Base-by-base conservation (phyloP, 1,284 basidiomycete genomes). In the Rhodotorula sp. region DNA sequence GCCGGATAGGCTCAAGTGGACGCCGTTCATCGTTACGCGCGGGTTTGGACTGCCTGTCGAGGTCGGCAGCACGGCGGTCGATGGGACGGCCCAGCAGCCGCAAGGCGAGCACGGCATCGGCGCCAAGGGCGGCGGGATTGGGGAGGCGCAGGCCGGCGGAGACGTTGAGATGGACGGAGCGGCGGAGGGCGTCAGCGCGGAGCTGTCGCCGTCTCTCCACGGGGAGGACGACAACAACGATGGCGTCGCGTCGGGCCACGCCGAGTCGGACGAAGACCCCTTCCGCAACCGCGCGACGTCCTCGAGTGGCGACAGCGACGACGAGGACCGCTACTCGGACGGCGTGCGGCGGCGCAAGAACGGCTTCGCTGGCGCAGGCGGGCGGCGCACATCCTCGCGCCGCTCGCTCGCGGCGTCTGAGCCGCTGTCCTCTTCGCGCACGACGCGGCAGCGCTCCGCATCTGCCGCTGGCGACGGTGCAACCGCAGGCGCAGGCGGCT, bases 1-100 rank as follows among this genome's bases (percentile, higher is more conserved):
- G 73, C 89, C 94, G 0, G 92, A 95, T 78, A 89, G 89, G 81
- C 85, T 99, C 72, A 94, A 93, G 79, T 99, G 97, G 91, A 94
- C 90, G 73, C 96, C 96, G 10, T 98, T 97, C 83, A 83, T 97
- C 54, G 82, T 94, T 51, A 85, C 89, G 13, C 83, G 88, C 72
- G 85, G 79, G 1, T 78, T 79, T 19, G 69, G 71, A 3, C 51
- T 73, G 32, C 58, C 37, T 1, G 64, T 58, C 6, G 62, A 75
- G 2, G 75, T 75, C 3, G 74, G 74, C 9, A 66, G 66, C 34
- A 73, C 71, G 37, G 71, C 69, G 50, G 61, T 66, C 12, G 74
- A 71, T 32, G 73, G 68, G 6, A 57, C 22, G 60, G n/a, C 21
- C 7, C 25, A 32, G 37, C 9, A 25, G 36, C 39, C 12, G 39